Evolutionary conservation across 164 flowering plant genomes (phyloP).

Genomic region (Brasenia schreberi): DNA sequence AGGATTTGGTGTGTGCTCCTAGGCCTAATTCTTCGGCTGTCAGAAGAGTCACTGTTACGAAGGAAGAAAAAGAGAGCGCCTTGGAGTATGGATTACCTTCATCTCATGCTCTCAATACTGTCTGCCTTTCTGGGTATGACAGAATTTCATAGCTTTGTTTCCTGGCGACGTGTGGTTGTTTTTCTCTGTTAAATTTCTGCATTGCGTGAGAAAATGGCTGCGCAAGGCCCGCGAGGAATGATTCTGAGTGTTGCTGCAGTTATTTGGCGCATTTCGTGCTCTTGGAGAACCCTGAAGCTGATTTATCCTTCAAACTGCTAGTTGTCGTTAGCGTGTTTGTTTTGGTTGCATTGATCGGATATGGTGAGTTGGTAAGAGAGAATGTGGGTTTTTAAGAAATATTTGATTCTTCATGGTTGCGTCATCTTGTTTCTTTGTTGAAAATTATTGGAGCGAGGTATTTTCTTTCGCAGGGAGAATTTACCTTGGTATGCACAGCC

Average conservation of each 20-base stretch:
- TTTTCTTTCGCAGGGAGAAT: conserved; percentile 61
- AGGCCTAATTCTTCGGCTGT: conserved; percentile 89
- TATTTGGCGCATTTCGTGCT: conserved; percentile 46
- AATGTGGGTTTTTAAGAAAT: no score
- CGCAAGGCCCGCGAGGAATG: not conserved
- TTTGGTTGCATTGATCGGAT: conserved; percentile 51
- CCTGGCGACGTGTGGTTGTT: not conserved
- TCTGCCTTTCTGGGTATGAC: conserved; percentile 84
- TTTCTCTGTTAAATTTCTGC: not conserved
- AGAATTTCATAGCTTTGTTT: not conserved
- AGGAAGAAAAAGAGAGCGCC: conserved; percentile 92
- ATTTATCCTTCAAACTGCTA: conserved; percentile 13
- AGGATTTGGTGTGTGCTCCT: conserved; percentile 94
- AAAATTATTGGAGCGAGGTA: not conserved
- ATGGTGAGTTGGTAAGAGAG: conserved; percentile 27
- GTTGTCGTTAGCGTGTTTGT: conserved; percentile 36
- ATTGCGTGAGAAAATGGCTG: not conserved
- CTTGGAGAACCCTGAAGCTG: conserved; percentile 18
- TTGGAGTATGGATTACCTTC: conserved; percentile 97
- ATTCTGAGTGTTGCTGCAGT: conserved; percentile 22
- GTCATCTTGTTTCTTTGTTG: not conserved
- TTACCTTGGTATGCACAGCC: conserved; percentile 98
- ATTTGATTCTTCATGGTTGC: not conserved
- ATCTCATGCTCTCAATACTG: conserved; percentile 95
- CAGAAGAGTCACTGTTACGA: conserved; percentile 67